A percentile compares a stretch with the other conserved stretches of the same genome.
Evolutionary conservation across 148 eudicot genomes (phyloP).

Genomic region (Amaranthus hypochondriacus): DNA sequence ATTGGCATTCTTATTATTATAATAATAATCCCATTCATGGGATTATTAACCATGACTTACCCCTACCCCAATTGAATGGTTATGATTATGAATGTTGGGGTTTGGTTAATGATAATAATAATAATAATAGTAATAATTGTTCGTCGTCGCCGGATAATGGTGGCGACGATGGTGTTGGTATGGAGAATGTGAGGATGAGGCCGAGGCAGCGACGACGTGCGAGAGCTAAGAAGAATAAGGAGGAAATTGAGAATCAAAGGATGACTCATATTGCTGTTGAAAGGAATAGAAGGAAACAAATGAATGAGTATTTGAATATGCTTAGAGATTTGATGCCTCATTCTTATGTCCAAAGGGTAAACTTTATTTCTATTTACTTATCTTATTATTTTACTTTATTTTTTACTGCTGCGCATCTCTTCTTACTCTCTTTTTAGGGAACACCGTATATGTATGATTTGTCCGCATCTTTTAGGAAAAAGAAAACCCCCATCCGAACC

Average conservation of each 20-base stretch:
- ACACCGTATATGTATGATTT: too few relatives aligned
- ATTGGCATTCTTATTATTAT: constrained; percentile 8
- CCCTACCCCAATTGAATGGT: neutral
- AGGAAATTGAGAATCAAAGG: constrained; percentile 63
- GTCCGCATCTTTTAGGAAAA: too few relatives aligned
- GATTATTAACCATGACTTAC: neutral
- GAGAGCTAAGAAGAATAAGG: constrained; percentile 40
- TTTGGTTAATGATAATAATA: neutral
- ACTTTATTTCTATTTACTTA: neutral
- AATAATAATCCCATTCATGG: neutral
- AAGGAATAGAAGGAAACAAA: constrained; percentile 60
- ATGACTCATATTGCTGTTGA: constrained; percentile 77
- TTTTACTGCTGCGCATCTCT: neutral
- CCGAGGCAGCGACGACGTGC: constrained; percentile 36
- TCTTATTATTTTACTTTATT: neutral
- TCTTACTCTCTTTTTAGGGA: neutral
- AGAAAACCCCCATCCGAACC: too few relatives aligned
- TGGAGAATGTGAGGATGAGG: constrained; percentile 20
- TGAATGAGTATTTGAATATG: constrained; percentile 55
- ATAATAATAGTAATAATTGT: too few relatives aligned
- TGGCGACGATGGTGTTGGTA: neutral
- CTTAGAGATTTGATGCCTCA: constrained; percentile 56
- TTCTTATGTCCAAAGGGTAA: constrained; percentile 63
- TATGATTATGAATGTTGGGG: constrained; percentile 18
- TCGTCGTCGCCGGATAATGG: constrained; percentile 5